These are phyloP conservation scores for Mycena maculata DNA, from an alignment of 768 basidiomycete species.

Conservation along the genomic window DNA sequence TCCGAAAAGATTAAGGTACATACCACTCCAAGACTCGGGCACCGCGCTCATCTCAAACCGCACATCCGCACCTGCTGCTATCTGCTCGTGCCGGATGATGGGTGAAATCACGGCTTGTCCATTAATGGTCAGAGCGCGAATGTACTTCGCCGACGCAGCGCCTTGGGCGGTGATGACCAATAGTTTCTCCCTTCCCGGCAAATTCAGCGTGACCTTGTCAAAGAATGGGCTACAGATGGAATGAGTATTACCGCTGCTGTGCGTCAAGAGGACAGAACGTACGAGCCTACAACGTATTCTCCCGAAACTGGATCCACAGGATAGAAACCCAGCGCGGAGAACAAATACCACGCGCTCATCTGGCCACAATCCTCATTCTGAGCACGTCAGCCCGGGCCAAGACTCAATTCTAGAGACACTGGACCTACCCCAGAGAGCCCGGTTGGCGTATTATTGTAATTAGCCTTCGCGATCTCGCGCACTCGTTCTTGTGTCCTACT, in stretches of 20 bases:
- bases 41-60: constrained; percentile 73
- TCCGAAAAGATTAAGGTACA: neutral
- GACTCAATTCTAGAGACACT: neutral
- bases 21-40: constrained; percentile 56
- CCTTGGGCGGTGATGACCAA: constrained; percentile 68
- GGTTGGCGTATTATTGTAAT: constrained; percentile 76
- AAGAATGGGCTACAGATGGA: constrained; percentile 56
- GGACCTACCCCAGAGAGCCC: constrained; percentile 77
- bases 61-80: constrained; percentile 66
- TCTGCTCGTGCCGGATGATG: constrained; percentile 69
- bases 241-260: neutral
- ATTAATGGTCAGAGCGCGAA: constrained; percentile 70
- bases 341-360: constrained; percentile 92
- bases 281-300: constrained; percentile 74
- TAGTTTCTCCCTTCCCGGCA: constrained; percentile 55
- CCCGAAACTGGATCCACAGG: constrained; percentile 85
- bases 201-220: constrained; percentile 62
- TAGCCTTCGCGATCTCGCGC: constrained; percentile 67
- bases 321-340: constrained; percentile 86
- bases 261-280: neutral
- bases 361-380: constrained; percentile 93
- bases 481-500: constrained; percentile 79
- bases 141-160: constrained; percentile 68
- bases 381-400: neutral
- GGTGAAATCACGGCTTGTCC: constrained; percentile 57